phyloP scores from a whole-genome alignment of 192 early-diverging fungal species.

The Backusella australiensis region DNA sequence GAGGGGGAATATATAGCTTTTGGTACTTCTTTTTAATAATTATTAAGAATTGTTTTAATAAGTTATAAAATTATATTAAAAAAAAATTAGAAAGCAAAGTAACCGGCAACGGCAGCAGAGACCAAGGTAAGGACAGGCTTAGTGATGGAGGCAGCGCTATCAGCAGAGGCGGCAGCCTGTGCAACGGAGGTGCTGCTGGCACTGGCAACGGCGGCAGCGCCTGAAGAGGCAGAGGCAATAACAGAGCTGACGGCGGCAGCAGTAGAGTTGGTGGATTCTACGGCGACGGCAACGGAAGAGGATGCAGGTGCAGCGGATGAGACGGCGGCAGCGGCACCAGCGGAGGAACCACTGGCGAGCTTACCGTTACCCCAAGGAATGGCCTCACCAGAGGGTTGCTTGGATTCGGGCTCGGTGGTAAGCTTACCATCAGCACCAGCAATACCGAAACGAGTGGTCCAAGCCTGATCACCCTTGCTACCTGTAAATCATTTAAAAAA shows the following conservation, averaged over 20 bases:
- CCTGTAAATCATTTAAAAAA: background rate
- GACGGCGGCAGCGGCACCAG: background rate
- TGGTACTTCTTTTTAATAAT: background rate
- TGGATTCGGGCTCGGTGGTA: background rate
- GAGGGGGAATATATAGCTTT: background rate
- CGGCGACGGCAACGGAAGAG: background rate
- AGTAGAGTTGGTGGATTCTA: background rate
- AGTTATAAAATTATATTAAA: background rate
- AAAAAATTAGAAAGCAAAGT: conserved; percentile 9
- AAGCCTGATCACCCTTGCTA: conserved; percentile 16
- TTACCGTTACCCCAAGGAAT: conserved; percentile 15
- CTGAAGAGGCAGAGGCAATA: background rate
- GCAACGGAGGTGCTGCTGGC: background rate
- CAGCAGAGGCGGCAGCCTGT: background rate
- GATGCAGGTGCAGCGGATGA: background rate
- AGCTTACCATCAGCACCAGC: conserved; percentile 21
- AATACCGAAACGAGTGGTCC: conserved; percentile 42
- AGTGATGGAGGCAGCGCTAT: background rate
- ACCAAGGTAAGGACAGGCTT: conserved; percentile 12
- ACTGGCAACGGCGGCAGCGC: background rate
- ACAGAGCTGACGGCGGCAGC: background rate
- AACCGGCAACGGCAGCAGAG: conserved; percentile 7
- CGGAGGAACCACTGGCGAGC: background rate
- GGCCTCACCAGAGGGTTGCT: conserved; percentile 20
- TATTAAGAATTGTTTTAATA: background rate